These are phyloP conservation scores for Lyophyllum shimeji DNA, from an alignment of 768 basidiomycete species.

Conservation along the genomic window DNA sequence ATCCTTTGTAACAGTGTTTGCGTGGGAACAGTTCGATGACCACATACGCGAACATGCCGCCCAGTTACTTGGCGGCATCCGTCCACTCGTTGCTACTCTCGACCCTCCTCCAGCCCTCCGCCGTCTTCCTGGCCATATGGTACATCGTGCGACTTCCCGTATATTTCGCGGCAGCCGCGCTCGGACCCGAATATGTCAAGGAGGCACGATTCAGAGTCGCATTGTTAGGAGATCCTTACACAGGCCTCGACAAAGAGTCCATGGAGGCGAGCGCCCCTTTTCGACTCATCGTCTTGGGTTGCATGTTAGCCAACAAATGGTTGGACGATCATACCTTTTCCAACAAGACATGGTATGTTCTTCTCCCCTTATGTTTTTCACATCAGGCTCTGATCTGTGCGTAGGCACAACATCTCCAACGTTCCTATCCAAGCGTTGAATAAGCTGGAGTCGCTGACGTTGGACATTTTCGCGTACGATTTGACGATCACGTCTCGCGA, in stretches of 20 bases:
- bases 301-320: constrained; percentile 89
- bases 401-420: constrained; percentile 79
- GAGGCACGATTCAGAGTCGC: constrained; percentile 65
- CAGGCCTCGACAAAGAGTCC: constrained; percentile 44
- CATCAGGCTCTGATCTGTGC: constrained; percentile 9
- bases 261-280: constrained; percentile 65
- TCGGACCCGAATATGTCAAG: constrained; percentile 53
- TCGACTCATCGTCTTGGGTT: constrained; percentile 74
- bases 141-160: constrained; percentile 79
- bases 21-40: constrained; percentile 31
- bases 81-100: constrained; percentile 76
- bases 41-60: constrained; percentile 46
- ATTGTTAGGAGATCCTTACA: constrained; percentile 51
- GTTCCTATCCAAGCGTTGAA: constrained; percentile 72
- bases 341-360: constrained; percentile 80
- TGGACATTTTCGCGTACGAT: constrained; percentile 72
- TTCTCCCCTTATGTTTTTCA: background rate
- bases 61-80: constrained; percentile 53
- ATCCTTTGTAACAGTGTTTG: constrained; percentile 6
- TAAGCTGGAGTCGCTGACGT: constrained; percentile 64
- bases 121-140: constrained; percentile 76
- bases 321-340: constrained; percentile 87
- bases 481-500: constrained; percentile 61
- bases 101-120: constrained; percentile 80
- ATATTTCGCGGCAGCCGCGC: constrained; percentile 52